A percentile compares a stretch with the other conserved stretches of the same genome.
These are phyloP conservation scores for Reticulomyxa filosa DNA, from an alignment of 78 protist genomes.

Conservation along the genomic window DNA sequence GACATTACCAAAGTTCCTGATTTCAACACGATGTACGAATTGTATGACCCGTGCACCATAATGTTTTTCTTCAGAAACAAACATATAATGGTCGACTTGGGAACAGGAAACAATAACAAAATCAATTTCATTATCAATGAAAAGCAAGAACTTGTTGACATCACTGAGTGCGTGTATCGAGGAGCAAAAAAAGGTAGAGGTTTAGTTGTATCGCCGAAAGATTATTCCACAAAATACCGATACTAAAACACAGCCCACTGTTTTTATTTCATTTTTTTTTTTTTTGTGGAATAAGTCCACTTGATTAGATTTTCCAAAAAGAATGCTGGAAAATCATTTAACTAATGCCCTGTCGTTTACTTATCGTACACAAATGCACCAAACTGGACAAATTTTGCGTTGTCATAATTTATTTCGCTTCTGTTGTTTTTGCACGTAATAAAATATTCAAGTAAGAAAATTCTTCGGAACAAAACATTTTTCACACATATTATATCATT, in stretches of 20 bases:
- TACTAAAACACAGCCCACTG: conserved; percentile 20
- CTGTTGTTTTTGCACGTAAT: too few relatives aligned
- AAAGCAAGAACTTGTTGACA: conserved; percentile 39
- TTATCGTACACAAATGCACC: too few relatives aligned
- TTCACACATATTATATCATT: too few relatives aligned
- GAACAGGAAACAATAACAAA: conserved; percentile 98
- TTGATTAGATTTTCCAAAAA: too few relatives aligned
- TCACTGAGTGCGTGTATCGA: conserved; percentile 45
- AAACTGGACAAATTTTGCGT: too few relatives aligned
- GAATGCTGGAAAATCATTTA: too few relatives aligned
- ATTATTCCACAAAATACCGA: conserved; percentile 74
- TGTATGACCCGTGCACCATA: conserved; percentile 83
- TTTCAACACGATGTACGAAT: conserved; percentile 96
- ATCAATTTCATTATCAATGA: conserved; percentile 68
- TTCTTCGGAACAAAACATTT: too few relatives aligned
- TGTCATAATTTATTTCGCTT: too few relatives aligned
- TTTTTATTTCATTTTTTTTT: neutral
- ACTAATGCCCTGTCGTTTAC: too few relatives aligned
- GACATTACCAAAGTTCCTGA: conserved; percentile 81
- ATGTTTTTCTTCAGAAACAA: conserved; percentile 87
- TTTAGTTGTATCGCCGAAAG: conserved; percentile 74
- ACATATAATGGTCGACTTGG: conserved; percentile 90
- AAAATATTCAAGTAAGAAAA: too few relatives aligned
- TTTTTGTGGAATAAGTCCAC: too few relatives aligned
- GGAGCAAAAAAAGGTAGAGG: conserved; percentile 88